Percentiles rank a stretch among this genome's conserved stretches.
phyloP scores from a whole-genome alignment of 2,329 filamentous ascomycete species.

The Fusarium buharicum region DNA sequence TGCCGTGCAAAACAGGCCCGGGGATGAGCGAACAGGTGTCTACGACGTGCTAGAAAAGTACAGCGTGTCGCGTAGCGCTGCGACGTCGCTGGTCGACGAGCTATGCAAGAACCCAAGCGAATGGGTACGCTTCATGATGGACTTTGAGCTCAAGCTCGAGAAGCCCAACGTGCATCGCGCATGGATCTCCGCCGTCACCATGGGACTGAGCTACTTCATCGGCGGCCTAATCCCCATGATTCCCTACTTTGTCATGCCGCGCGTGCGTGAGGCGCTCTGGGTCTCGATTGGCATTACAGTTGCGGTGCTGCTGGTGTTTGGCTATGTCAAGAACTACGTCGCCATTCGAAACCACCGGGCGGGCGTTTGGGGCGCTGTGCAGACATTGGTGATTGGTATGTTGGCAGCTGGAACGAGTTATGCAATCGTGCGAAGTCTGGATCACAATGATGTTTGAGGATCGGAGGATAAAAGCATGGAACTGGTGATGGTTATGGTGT shows the following conservation, averaged over 20 bases:
- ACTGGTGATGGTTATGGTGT: not conserved
- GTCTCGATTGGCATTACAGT: slow-evolving; percentile 70
- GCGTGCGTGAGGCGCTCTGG: slow-evolving; percentile 61
- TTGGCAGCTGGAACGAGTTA: slow-evolving; percentile 74
- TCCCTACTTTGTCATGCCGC: slow-evolving; percentile 71
- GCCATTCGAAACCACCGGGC: slow-evolving; percentile 62
- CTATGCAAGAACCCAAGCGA: slow-evolving; percentile 59
- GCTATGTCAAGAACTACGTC: slow-evolving; percentile 71
- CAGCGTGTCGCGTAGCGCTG: slow-evolving; percentile 57
- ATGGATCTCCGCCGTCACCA: slow-evolving; percentile 69
- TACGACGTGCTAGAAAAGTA: slow-evolving; percentile 63
- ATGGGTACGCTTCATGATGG: slow-evolving; percentile 69
- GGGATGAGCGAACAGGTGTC: slow-evolving; percentile 59
- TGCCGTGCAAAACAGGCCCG: slow-evolving; percentile 57
- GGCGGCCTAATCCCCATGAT: slow-evolving; percentile 77
- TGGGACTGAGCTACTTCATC: slow-evolving; percentile 75
- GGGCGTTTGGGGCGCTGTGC: slow-evolving; percentile 67
- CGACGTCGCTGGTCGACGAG: slow-evolving; percentile 60
- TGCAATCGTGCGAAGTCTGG: slow-evolving; percentile 67
- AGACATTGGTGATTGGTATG: slow-evolving; percentile 73
- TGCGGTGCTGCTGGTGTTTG: slow-evolving; percentile 69
- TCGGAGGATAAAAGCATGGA: not conserved
- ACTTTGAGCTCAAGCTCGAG: slow-evolving; percentile 64
- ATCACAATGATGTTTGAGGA: slow-evolving; percentile 45
- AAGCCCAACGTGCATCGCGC: slow-evolving; percentile 57